Evolutionary conservation across 2,329 filamentous ascomycete genomes (phyloP), one percentile per base, ranked within the genome.

Genomic region (Xylaria hypoxylon): DNA sequence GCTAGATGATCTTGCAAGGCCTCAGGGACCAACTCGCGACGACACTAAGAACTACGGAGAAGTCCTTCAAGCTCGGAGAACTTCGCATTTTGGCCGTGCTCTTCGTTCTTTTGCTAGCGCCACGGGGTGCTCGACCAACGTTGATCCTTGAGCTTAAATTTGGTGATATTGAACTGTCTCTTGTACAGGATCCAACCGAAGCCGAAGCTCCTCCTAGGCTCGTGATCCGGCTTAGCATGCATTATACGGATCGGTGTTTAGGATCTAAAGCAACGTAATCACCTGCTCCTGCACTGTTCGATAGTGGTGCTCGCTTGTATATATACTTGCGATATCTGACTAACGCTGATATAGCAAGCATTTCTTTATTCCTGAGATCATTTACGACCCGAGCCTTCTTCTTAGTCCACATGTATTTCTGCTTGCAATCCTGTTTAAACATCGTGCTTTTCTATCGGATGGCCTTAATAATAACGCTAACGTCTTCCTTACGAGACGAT

Each of bases 321-420:
- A n/a, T n/a, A n/a, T n/a, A n/a, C n/a, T n/a, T n/a, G n/a, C n/a
- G n/a, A n/a, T n/a, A n/a, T n/a, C n/a, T n/a, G n/a, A n/a, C n/a
- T n/a, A n/a, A n/a, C n/a, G n/a, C n/a, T n/a, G n/a, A n/a, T n/a
- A n/a, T n/a, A n/a, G n/a, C n/a, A n/a, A n/a, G n/a, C n/a, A n/a
- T n/a, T n/a, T 60, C 47, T 24, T 24, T 6, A 50, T 60, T 8
- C 58, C 33, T n/a, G 58, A 60, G 17, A 60, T 60, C 7, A 60
- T 60, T 19, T 60, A 8, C 26, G 58, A 60, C 7, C 58, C 47
- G 3, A 60, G 17, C 31, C 19, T 60, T 8, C 15, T 42, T 2
- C 7, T 60, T 17, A 60, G 17, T 22, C 31, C 58, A 13, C 47
- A 60, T 17, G 33, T 52, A 11, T 60, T 60, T n/a, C 58, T 60